Evolutionary conservation across 1,284 basidiomycete genomes (phyloP).

Genomic region (Cutaneotrichosporon arboriforme): DNA sequence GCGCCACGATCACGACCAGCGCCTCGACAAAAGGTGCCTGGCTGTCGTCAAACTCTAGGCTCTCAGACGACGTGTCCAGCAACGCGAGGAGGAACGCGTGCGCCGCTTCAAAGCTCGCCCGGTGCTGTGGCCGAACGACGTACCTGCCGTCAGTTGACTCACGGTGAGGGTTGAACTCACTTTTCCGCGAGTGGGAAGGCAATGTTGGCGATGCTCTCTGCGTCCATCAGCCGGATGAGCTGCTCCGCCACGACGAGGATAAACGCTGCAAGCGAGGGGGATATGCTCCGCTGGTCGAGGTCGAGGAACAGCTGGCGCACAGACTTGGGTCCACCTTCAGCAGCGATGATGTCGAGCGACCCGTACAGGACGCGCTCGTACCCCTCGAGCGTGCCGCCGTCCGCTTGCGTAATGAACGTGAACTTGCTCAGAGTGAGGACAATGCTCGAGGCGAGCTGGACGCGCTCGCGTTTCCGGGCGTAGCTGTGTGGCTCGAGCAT

Average conservation of each 20-base stretch:
- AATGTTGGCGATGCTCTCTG: constrained; percentile 12
- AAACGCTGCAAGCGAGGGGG: constrained; percentile 19
- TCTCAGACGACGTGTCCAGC: constrained; percentile 16
- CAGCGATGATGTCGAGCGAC: constrained; percentile 28
- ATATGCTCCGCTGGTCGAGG: neutral
- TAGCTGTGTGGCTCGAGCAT: constrained; percentile 8
- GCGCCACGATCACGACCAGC: constrained; percentile 20
- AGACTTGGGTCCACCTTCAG: constrained; percentile 8
- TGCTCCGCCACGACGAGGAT: constrained; percentile 29
- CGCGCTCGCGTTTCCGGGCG: constrained; percentile 7
- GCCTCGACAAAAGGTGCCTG: constrained; percentile 26
- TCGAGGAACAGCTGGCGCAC: constrained; percentile 5
- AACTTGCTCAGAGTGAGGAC: constrained; percentile 24
- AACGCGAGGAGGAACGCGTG: constrained; percentile 30
- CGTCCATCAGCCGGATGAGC: constrained; percentile 24
- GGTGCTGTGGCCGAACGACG: constrained; percentile 18
- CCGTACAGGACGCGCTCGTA: constrained; percentile 32
- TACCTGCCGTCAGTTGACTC: constrained; percentile 22
- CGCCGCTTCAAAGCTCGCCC: constrained; percentile 33
- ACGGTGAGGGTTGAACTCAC: constrained; percentile 12
- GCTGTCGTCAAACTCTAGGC: constrained; percentile 4
- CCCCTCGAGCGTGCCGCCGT: constrained; percentile 17
- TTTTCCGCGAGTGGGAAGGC: constrained; percentile 24
- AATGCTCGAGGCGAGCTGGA: constrained; percentile 13
- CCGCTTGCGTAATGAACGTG: constrained; percentile 15